Percentiles rank a stretch among this genome's conserved stretches.
These are phyloP conservation scores for Pugionium dolabratum DNA, from an alignment of 345 rosid species.

Conservation along the genomic window DNA sequence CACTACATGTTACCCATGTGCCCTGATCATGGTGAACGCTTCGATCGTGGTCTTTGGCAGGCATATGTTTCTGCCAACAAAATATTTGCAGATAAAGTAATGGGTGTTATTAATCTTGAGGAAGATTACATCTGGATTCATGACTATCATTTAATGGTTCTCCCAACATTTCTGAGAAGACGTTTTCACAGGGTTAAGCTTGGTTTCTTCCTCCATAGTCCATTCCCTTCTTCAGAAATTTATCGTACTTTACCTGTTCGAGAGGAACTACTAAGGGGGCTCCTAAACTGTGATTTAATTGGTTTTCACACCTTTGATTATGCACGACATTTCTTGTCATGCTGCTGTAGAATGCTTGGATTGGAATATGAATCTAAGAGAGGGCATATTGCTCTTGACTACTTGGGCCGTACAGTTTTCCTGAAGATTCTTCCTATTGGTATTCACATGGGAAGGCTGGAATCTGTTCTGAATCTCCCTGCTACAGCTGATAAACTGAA, in stretches of 20 bases:
- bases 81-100: constrained; percentile 51
- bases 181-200: constrained; percentile 50
- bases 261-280: constrained; percentile 46
- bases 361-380: constrained; percentile 54
- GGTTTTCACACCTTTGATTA: constrained; percentile 58
- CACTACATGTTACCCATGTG: constrained; percentile 55
- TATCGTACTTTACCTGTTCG: constrained; percentile 54
- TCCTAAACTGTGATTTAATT: constrained; percentile 51
- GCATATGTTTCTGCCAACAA: constrained; percentile 56
- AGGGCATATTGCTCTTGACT: constrained; percentile 54
- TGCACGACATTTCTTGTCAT: constrained; percentile 53
- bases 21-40: constrained; percentile 51
- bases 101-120: constrained; percentile 48
- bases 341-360: constrained; percentile 56
- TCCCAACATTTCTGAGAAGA: constrained; percentile 51
- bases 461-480: constrained; percentile 50
- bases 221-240: constrained; percentile 51
- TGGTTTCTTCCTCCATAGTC: constrained; percentile 34
- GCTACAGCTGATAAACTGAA: constrained; percentile 44
- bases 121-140: constrained; percentile 56
- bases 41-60: constrained; percentile 48
- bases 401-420: constrained; percentile 51
- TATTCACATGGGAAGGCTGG: constrained; percentile 52
- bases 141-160: constrained; percentile 57
- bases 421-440: constrained; percentile 54